phyloP scores from a whole-genome alignment of 441 rosid genomes.

The Isatis lusitanica region DNA sequence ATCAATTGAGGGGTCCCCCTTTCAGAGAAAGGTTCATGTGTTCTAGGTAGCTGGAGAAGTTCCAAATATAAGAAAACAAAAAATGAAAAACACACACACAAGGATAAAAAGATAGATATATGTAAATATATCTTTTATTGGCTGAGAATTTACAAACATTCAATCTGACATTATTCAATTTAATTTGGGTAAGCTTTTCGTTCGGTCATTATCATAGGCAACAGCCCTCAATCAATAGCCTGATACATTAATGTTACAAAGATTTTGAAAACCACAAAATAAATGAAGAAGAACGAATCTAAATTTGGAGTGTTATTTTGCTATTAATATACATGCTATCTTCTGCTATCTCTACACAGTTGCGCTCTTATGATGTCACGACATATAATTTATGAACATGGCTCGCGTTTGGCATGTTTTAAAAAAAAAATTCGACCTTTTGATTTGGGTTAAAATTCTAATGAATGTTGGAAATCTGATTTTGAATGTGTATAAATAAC shows the following conservation, averaged over 20 bases:
- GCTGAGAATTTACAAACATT: conserved; percentile 33
- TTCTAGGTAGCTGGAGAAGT: not conserved
- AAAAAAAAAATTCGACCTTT: not conserved
- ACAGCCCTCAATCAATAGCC: conserved; percentile 26
- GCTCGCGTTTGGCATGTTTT: not conserved
- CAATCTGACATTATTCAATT: conserved; percentile 34
- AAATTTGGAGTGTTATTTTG: conserved; percentile 6
- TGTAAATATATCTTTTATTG: conserved; percentile 20
- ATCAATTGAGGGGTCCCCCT: not conserved
- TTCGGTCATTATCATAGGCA: conserved; percentile 34
- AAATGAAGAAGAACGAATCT: conserved; percentile 20
- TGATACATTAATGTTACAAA: conserved; percentile 17
- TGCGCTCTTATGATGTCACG: conserved; percentile 22
- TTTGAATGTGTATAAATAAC: no score
- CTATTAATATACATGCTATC: conserved; percentile 8
- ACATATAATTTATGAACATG: conserved; percentile 18
- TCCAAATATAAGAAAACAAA: conserved; percentile 14
- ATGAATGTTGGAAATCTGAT: not conserved
- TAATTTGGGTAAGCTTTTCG: conserved; percentile 27
- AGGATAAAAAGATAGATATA: conserved; percentile 9
- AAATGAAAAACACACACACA: not conserved
- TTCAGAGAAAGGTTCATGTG: not conserved
- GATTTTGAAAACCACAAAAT: conserved; percentile 13
- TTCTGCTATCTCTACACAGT: conserved; percentile 24
- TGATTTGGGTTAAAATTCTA: not conserved